Percentiles rank a stretch among this genome's conserved stretches.
Conservation (phyloP, 768 basidiomycete genomes). For the Boletus subparvulus region DNA sequence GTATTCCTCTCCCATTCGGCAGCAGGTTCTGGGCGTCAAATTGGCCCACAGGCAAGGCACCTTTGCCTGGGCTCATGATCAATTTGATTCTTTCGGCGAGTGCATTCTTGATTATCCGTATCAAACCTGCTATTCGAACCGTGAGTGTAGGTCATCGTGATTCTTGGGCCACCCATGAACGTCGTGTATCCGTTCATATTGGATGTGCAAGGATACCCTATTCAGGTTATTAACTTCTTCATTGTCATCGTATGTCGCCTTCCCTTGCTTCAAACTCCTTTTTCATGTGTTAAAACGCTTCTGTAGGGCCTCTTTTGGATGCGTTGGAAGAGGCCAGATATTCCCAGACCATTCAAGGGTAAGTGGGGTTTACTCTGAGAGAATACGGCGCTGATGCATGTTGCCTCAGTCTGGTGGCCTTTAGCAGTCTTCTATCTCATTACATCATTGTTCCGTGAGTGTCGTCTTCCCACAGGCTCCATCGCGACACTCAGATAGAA, state of each 20-base stretch:
- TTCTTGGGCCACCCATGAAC: slow-evolving; percentile 49
- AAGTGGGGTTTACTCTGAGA: background rate
- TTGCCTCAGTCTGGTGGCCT: slow-evolving; percentile 47
- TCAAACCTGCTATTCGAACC: background rate
- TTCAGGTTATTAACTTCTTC: slow-evolving; percentile 56
- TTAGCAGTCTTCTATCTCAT: slow-evolving; percentile 53
- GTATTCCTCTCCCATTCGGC: slow-evolving; percentile 57
- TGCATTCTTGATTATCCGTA: background rate
- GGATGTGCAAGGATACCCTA: slow-evolving; percentile 50
- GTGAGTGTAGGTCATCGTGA: slow-evolving; percentile 44
- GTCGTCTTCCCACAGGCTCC: background rate
- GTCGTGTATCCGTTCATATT: slow-evolving; percentile 63
- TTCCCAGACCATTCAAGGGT: slow-evolving; percentile 54
- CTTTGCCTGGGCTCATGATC: slow-evolving; percentile 52
- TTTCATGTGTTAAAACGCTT: background rate
- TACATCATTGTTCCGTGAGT: slow-evolving; percentile 48
- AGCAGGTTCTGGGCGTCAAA: slow-evolving; percentile 61
- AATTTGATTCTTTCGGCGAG: slow-evolving; percentile 53
- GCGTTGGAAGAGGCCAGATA: slow-evolving; percentile 48
- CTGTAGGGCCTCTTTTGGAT: slow-evolving; percentile 55
- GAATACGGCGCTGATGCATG: background rate
- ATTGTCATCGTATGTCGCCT: slow-evolving; percentile 47
- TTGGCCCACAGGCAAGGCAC: slow-evolving; percentile 57
- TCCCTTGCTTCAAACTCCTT: background rate
- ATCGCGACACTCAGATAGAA: background rate